These are phyloP conservation scores for Geranium brycei DNA, from an alignment of 345 rosid genomes.

Conservation along the genomic window DNA sequence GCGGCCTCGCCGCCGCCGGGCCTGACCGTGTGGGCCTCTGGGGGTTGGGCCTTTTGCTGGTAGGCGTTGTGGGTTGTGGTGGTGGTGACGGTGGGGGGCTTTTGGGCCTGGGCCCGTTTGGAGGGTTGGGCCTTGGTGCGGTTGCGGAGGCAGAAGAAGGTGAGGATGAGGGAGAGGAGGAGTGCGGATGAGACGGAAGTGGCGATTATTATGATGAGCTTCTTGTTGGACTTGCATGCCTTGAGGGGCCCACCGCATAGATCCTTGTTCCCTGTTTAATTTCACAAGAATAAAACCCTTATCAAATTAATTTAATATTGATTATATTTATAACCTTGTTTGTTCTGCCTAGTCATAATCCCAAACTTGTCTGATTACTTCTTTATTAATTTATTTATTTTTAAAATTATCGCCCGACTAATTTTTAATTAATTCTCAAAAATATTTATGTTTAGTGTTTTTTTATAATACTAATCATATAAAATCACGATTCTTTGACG, in stretches of 20 bases:
- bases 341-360: no score
- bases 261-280: constrained; percentile 38
- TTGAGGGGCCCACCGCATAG: constrained; percentile 60
- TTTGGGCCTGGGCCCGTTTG: no score
- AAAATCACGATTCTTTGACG: no score
- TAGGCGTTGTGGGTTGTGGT: constrained; percentile 10
- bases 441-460: no score
- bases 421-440: no score
- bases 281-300: neutral
- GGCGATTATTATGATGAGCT: constrained; percentile 23
- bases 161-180: constrained; percentile 10
- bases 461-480: no score
- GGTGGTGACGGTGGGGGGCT: constrained; percentile 5
- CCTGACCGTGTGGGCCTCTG: neutral
- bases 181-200: constrained; percentile 11
- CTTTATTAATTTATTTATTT: no score
- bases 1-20: constrained; percentile 17
- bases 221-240: constrained; percentile 38
- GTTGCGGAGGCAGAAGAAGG: constrained; percentile 5
- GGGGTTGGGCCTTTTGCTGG: constrained; percentile 14
- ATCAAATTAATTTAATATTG: no score
- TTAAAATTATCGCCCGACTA: no score
- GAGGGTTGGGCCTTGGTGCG: neutral
- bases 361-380: no score
- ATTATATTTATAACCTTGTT: no score